Conservation (phyloP, 2,329 filamentous ascomycete genomes). For the Nannizziopsis barbatae region DNA sequence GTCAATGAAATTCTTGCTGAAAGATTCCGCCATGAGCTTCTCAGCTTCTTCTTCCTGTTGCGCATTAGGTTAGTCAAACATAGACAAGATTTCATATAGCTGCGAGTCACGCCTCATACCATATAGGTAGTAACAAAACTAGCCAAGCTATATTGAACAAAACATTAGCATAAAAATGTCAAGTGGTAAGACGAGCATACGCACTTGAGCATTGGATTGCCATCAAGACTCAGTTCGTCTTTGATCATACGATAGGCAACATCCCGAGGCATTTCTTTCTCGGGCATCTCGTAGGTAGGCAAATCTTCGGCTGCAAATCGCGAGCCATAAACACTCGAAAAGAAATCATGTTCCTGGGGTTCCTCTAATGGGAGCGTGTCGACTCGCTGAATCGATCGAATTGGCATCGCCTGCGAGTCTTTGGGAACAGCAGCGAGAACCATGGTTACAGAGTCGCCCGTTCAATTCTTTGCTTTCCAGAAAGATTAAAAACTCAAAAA, state of each 20-base stretch:
- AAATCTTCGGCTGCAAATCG: conserved; percentile 71
- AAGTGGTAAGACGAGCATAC: conserved; percentile 8
- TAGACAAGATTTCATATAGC: background rate
- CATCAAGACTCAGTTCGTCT: conserved; percentile 83
- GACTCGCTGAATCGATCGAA: conserved; percentile 32
- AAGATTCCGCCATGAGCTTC: conserved; percentile 85
- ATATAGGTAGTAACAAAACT: conserved; percentile 96
- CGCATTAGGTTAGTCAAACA: background rate
- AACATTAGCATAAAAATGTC: background rate
- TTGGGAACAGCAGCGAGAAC: conserved; percentile 32
- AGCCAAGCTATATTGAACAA: conserved; percentile 51
- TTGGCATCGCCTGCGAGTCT: conserved; percentile 28
- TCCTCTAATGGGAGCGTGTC: conserved; percentile 39
- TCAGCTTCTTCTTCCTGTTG: conserved; percentile 79
- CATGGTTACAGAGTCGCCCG: conserved; percentile 20
- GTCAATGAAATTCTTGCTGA: conserved; percentile 92
- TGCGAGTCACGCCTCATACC: conserved; percentile 40
- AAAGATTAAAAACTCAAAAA: too few species aligned
- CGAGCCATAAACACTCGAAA: conserved; percentile 77
- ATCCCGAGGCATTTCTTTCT: conserved; percentile 78
- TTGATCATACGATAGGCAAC: conserved; percentile 96
- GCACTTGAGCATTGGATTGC: conserved; percentile 66
- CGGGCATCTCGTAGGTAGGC: conserved; percentile 75
- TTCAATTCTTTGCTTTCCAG: too few species aligned
- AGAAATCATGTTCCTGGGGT: conserved; percentile 42